Percentiles rank a stretch among this genome's conserved stretches.
phyloP scores from a whole-genome alignment of 768 basidiomycete genomes.

The Cystobasidium onofrii region DNA sequence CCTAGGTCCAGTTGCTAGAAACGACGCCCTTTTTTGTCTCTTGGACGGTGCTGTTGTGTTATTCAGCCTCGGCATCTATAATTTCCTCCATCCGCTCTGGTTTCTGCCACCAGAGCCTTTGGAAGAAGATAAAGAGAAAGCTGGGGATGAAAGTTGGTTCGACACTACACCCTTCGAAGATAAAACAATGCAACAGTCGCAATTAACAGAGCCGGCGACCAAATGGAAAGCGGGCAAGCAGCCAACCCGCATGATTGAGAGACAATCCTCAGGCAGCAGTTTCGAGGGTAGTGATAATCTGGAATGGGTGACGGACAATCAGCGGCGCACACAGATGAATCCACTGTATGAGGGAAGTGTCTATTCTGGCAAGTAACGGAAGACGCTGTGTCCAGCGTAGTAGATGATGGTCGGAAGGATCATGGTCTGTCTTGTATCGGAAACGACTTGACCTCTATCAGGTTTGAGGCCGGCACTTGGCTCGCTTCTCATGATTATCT shows the following conservation, averaged over 20 bases:
- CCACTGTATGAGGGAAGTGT: background rate
- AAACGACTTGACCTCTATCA: too few species aligned
- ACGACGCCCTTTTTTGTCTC: background rate
- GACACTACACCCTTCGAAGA: background rate
- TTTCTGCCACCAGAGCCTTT: background rate
- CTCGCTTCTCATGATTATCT: too few species aligned
- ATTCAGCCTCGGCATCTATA: background rate
- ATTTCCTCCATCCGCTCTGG: conserved; percentile 19
- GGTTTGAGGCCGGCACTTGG: too few species aligned
- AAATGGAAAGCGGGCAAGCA: background rate
- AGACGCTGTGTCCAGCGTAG: background rate
- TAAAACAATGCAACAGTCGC: background rate
- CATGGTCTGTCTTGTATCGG: too few species aligned
- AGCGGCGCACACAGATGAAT: background rate
- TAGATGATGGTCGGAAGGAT: too few species aligned
- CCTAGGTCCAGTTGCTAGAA: background rate
- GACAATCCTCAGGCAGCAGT: background rate
- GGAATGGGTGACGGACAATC: background rate
- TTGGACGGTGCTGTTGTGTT: background rate
- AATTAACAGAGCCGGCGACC: background rate
- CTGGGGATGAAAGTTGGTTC: background rate
- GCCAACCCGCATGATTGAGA: background rate
- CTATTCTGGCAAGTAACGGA: background rate
- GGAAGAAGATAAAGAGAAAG: background rate
- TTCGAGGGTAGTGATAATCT: background rate